A percentile compares a stretch with the other conserved stretches of the same genome.
phyloP scores from a whole-genome alignment of 192 early-diverging fungal genomes.

The Podila horticola region DNA sequence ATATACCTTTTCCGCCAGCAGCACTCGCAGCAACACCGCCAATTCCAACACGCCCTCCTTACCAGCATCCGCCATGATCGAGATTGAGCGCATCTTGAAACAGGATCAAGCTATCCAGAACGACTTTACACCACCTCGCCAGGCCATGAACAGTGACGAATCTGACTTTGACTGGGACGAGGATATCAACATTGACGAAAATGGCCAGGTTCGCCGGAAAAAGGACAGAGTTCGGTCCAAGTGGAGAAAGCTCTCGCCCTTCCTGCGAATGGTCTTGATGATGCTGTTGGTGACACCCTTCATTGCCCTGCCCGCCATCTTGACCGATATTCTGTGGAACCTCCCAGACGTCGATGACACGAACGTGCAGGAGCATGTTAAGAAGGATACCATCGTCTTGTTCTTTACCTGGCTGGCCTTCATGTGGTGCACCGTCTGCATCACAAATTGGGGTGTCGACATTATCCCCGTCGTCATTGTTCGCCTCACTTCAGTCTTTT shows the following conservation, averaged over 20 bases:
- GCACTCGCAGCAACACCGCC: neutral
- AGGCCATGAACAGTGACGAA: conserved; percentile 44
- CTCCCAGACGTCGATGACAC: neutral
- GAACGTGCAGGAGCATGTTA: conserved; percentile 46
- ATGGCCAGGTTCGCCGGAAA: conserved; percentile 27
- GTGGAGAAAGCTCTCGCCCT: conserved; percentile 66
- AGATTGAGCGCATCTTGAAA: conserved; percentile 48
- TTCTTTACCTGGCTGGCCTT: conserved; percentile 61
- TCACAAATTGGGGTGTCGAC: conserved; percentile 57
- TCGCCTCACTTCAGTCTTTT: conserved; percentile 54
- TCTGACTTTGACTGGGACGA: conserved; percentile 53
- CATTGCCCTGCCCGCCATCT: conserved; percentile 61
- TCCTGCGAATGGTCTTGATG: conserved; percentile 60
- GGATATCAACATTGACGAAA: conserved; percentile 41
- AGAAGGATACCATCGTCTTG: conserved; percentile 59
- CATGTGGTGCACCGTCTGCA: conserved; percentile 54
- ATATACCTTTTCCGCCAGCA: neutral
- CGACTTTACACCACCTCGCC: conserved; percentile 40
- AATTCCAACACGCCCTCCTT: conserved; percentile 7
- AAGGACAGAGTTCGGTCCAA: conserved; percentile 28
- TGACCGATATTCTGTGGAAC: conserved; percentile 54
- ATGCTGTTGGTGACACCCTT: conserved; percentile 64
- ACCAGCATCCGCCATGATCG: conserved; percentile 32
- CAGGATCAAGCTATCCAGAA: conserved; percentile 28
- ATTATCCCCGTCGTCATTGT: conserved; percentile 64